Percentiles rank a stretch among this genome's conserved stretches.
Evolutionary conservation across 163 green algal genomes (phyloP).

Genomic region (Chlamydomonas reinhardtii): DNA sequence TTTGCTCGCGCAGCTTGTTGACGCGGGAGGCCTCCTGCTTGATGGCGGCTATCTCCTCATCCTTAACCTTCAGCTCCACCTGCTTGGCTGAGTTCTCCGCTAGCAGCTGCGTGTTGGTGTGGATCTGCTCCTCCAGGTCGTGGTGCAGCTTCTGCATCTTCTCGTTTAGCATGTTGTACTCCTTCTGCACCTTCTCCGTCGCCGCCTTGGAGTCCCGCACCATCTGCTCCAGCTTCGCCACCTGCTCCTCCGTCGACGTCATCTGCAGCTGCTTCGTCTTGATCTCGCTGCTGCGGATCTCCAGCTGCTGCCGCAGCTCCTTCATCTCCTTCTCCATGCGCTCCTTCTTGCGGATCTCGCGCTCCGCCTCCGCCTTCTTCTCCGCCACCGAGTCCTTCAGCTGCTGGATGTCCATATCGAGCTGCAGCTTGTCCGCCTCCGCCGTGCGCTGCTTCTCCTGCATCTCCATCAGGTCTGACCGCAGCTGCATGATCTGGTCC

Average conservation of each 20-base stretch:
- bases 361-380: slow-evolving; percentile 81
- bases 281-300: slow-evolving; percentile 83
- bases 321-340: slow-evolving; percentile 86
- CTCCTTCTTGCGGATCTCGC: slow-evolving; percentile 83
- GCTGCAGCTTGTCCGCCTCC: slow-evolving; percentile 75
- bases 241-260: slow-evolving; percentile 78
- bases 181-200: slow-evolving; percentile 86
- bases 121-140: slow-evolving; percentile 92
- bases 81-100: slow-evolving; percentile 88
- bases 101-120: slow-evolving; percentile 90
- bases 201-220: slow-evolving; percentile 74
- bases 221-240: slow-evolving; percentile 78
- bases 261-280: slow-evolving; percentile 82
- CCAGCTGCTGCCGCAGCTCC: slow-evolving; percentile 81
- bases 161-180: slow-evolving; percentile 90
- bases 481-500: slow-evolving; percentile 86
- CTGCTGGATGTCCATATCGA: slow-evolving; percentile 78
- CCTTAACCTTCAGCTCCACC: slow-evolving; percentile 88
- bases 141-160: slow-evolving; percentile 90
- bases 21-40: slow-evolving; percentile 69
- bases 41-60: slow-evolving; percentile 83
- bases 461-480: slow-evolving; percentile 79
- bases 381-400: slow-evolving; percentile 75
- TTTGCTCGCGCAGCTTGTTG: slow-evolving; percentile 70
- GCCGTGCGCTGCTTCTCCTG: slow-evolving; percentile 76